A percentile compares a stretch with the other conserved stretches of the same genome.
Conservation (phyloP, 805 yeast genomes). For the Babjeviella inositovora region DNA sequence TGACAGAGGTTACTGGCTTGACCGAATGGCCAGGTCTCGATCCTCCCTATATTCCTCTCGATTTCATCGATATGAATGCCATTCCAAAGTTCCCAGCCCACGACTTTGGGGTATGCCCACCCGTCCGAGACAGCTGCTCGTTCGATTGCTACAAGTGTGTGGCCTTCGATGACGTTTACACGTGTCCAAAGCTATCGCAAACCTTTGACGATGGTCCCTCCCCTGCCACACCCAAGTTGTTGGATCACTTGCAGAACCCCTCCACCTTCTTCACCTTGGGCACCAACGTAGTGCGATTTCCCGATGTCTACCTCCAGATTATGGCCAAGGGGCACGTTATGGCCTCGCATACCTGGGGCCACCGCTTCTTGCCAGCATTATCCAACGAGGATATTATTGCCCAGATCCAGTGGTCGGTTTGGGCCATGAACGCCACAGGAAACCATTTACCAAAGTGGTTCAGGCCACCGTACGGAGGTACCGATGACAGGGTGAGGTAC, state of each 20-base stretch:
- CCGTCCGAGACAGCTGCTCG: conserved; percentile 42
- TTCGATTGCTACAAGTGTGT: conserved; percentile 79
- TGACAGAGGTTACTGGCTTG: conserved; percentile 57
- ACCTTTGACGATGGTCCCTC: conserved; percentile 96
- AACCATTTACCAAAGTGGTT: conserved; percentile 82
- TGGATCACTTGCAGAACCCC: conserved; percentile 32
- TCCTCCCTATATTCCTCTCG: conserved; percentile 81
- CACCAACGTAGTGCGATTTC: conserved; percentile 58
- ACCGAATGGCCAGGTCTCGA: conserved; percentile 70
- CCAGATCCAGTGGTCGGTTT: conserved; percentile 85
- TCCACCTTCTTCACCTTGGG: conserved; percentile 84
- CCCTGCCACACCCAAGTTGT: conserved; percentile 43
- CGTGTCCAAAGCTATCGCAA: conserved; percentile 67
- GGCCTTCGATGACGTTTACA: conserved; percentile 55
- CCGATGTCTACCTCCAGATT: conserved; percentile 50
- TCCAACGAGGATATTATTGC: conserved; percentile 74
- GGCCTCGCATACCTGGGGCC: conserved; percentile 91
- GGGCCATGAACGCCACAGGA: conserved; percentile 97
- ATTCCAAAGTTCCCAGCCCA: conserved; percentile 36
- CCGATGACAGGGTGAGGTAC: conserved; percentile 72
- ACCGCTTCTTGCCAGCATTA: conserved; percentile 65
- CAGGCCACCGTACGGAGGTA: conserved; percentile 94
- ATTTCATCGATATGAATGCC: conserved; percentile 39
- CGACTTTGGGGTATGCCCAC: conserved; percentile 42
- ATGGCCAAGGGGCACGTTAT: conserved; percentile 55